Base-by-base conservation (phyloP, 805 yeast species). In the Scheffersomyces coipomensis region DNA sequence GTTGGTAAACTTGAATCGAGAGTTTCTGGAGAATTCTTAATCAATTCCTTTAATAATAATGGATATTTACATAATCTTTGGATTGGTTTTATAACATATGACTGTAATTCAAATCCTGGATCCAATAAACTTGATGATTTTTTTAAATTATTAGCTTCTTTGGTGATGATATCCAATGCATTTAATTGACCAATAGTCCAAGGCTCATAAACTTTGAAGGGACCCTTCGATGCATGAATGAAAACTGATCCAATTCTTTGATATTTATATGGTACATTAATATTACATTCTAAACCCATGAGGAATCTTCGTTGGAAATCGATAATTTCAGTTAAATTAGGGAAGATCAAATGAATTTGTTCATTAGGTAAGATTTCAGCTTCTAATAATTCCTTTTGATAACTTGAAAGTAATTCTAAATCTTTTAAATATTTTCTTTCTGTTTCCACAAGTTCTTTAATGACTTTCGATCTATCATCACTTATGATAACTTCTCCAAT, bases 31-130 rank as follows among this genome's bases (percentile, higher is more conserved):
- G 88, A 77, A 35, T 71, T 58, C 56, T 88, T 88, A 36, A 87
- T 59, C 38, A 93, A 70, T 55, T 88, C 93, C 51, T 77, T 80
- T 37, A 93, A 64, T 35, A 93, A 70, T 37, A 93, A 66, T 2
- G 98, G 99, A 61, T 93, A 93, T 59, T 90, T 88, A 72, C 97
- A 88, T n/a, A 93, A 74, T 47, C 99, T 77, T 68, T 93, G 99
- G 27, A 93, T 88, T 0, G 99, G 99, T 60, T 91, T 93, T 51
- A 93, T 79, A 30, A 93, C 72, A 61, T 87, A 87, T 36, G 91
- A 82, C 57, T 87, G 98, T 38, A 93, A 71, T 60, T 91, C 99
- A 56, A 89, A 82, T 31, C 88, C 85, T 19, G 93, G 91, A 47
- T 83, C 91, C 43, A 90, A 79, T 29, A 89, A 64, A 16, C 67